phyloP scores from a whole-genome alignment of 352 stramenopile species.

The Elongisporangium senticosum region DNA sequence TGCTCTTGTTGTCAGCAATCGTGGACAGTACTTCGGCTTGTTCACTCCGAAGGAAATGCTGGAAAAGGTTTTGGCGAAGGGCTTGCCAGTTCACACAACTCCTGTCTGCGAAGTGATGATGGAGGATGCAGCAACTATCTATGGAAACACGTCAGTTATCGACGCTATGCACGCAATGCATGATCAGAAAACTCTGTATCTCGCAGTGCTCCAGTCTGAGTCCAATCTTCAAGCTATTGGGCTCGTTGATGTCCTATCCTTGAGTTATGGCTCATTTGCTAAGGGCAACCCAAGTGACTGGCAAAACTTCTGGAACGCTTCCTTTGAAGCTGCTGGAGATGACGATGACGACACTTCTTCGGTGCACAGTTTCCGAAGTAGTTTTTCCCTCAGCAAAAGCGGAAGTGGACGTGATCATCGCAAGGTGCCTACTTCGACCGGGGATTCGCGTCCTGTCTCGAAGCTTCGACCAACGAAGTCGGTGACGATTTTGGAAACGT shows the following conservation, averaged over 20 bases:
- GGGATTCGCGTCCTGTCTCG: constrained; percentile 88
- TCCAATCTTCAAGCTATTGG: constrained; percentile 59
- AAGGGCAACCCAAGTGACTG: constrained; percentile 85
- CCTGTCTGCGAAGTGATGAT: constrained; percentile 90
- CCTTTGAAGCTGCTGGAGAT: constrained; percentile 67
- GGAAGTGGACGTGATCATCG: constrained; percentile 10
- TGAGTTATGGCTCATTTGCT: constrained; percentile 86
- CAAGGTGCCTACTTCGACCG: constrained; percentile 20
- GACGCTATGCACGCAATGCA: constrained; percentile 88
- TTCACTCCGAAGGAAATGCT: constrained; percentile 98
- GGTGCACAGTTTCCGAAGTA: constrained; percentile 77
- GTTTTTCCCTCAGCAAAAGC: constrained; percentile 50
- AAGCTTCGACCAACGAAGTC: constrained; percentile 86
- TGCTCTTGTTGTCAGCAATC: constrained; percentile 92
- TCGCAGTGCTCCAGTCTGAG: constrained; percentile 77
- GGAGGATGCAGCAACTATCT: constrained; percentile 71
- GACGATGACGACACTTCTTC: constrained; percentile 76
- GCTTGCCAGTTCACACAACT: constrained; percentile 89
- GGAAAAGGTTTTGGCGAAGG: constrained; percentile 91
- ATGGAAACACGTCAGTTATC: constrained; percentile 60
- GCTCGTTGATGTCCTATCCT: constrained; percentile 81
- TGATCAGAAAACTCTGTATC: constrained; percentile 82
- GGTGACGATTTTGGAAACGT: constrained; percentile 82
- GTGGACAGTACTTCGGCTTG: constrained; percentile 91
- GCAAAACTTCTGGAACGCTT: constrained; percentile 89